Conservation (phyloP, 208 protist species). For the Acanthamoeba healyi region DNA sequence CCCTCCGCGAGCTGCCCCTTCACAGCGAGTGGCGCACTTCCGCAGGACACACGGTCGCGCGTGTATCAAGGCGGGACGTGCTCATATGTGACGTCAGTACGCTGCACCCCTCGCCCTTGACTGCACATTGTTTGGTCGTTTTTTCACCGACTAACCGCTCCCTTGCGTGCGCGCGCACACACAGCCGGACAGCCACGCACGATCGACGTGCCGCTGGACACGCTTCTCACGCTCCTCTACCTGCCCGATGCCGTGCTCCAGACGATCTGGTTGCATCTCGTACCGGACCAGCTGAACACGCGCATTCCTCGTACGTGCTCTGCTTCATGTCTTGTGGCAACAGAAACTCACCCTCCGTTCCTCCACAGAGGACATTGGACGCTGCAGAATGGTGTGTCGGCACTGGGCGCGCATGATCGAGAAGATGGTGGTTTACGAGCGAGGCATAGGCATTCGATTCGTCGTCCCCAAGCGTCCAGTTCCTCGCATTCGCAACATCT, state of each 20-base stretch:
- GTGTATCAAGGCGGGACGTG: neutral
- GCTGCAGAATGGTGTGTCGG: constrained; percentile 1
- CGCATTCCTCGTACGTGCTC: neutral
- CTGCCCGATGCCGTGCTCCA: neutral
- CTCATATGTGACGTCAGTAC: constrained; percentile 14
- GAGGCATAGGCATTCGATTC: neutral
- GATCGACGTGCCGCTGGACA: neutral
- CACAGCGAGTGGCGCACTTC: constrained; percentile 55
- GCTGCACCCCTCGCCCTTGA: neutral
- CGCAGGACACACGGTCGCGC: neutral
- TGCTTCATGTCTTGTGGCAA: neutral
- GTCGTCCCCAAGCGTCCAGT: neutral
- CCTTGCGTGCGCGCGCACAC: too few species aligned
- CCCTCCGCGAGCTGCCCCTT: constrained; percentile 27
- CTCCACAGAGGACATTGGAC: neutral
- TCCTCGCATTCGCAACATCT: neutral
- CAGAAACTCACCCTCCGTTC: neutral
- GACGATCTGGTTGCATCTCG: neutral
- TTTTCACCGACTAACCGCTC: too few species aligned
- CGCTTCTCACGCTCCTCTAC: constrained; percentile 10
- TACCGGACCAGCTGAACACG: neutral
- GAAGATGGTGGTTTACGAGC: constrained; percentile 15
- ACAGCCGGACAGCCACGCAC: constrained; percentile 25
- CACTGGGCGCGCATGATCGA: constrained; percentile 35
- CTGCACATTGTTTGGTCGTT: too few species aligned